Evolutionary conservation across 305 asterid genomes (phyloP), one percentile per base, ranked within the genome.

Genomic region (Coffea humblotiana): DNA sequence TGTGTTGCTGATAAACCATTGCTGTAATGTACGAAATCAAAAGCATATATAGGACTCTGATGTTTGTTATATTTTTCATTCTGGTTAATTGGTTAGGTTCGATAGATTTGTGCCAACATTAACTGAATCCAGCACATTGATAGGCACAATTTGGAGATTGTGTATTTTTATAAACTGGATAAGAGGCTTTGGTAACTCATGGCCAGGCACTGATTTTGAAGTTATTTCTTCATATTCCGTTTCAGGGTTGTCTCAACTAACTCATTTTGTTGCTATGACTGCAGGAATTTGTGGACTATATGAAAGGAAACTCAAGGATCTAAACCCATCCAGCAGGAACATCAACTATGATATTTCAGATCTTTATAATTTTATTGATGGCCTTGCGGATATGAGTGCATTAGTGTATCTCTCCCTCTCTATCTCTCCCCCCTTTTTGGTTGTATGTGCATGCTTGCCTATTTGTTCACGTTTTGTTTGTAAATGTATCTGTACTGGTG

Each of bases 361-460:
- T 88, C 97, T 95, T 75, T 93, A 91, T 89, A 92, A 92, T 84
- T 95, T 92, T 74, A 91, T 95, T 56, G 98, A 95, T 43, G 99
- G 98, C 61, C 97, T 95, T 73, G 88, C 89, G 78, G 99, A 95
- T 83, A 68, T 93, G 92, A 95, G 98, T 86, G 98, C 98, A 54
- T 84, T 95, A 83, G 93, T 93, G 99, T 95, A 91, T 75, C 35
- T 81, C 77, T 75, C 89, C 78, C 63, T 69, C 51, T 23, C 21
- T 21, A 37, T 32, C n/a, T 9, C 21, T 6, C 23, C 19, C 70
- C 1, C 71, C 75, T 23, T 70, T 51, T 4, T 4, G 8, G 25
- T 56, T 4, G 25, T 56, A 18, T 3, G 25, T 56, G 63, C n/a
- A 18, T 19, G 29, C 8, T 10, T 18, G 29, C 11, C 8, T 40